A percentile compares a stretch with the other conserved stretches of the same genome.
These are phyloP conservation scores for Miscanthus lutarioriparius DNA, from an alignment of 176 grass and related monocot genomes.

Conservation along the genomic window DNA sequence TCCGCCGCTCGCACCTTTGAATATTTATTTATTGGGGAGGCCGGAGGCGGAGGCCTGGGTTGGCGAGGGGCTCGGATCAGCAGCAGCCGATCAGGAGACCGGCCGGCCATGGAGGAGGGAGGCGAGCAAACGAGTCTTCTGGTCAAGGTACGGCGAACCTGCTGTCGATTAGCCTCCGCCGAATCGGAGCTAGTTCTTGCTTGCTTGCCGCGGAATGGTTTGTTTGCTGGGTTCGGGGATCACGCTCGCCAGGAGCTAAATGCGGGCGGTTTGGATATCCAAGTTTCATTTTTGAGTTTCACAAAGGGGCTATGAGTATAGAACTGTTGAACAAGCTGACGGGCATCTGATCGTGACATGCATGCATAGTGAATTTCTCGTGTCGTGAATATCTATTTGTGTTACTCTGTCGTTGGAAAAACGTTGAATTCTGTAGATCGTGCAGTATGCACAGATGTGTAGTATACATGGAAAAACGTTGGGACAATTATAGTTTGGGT, in stretches of 20 bases:
- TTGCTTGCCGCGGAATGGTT: background rate
- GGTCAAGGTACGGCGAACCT: conserved; percentile 18
- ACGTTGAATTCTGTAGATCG: background rate
- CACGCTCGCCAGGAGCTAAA: background rate
- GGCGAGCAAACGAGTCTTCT: conserved; percentile 31
- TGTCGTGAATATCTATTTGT: background rate
- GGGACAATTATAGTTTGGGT: conserved; percentile 59
- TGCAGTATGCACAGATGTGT: background rate
- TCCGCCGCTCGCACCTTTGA: background rate
- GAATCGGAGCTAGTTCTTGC: background rate
- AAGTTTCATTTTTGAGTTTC: background rate
- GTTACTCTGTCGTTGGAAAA: background rate
- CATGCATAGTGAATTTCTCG: background rate
- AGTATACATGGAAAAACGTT: conserved; percentile 25
- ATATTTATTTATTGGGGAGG: background rate
- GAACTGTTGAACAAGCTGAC: background rate
- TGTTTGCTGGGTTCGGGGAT: background rate
- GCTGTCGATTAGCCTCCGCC: background rate
- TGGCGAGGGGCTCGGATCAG: background rate
- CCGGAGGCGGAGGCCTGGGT: background rate
- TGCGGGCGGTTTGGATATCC: background rate
- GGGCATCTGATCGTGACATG: background rate
- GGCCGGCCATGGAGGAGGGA: conserved; percentile 42
- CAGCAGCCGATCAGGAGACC: background rate
- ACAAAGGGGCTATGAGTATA: background rate